These are phyloP conservation scores for Byssochlamys sp. DNA, from an alignment of 2,329 filamentous ascomycete species.

Conservation along the genomic window DNA sequence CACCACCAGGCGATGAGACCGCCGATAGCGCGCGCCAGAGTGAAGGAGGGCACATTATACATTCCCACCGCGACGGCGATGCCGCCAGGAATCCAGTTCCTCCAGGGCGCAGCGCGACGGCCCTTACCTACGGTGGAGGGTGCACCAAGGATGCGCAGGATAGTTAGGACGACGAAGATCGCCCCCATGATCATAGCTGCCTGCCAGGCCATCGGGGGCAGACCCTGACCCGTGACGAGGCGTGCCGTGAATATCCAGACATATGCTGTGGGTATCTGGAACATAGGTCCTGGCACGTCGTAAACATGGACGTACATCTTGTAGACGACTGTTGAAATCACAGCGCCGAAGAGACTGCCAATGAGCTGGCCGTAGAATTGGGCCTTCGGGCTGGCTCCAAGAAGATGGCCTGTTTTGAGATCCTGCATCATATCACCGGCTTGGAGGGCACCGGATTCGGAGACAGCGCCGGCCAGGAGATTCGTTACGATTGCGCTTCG, in stretches of 20 bases:
- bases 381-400: conserved; percentile 83
- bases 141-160: conserved; percentile 52
- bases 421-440: conserved; percentile 96
- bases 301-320: conserved; percentile 85
- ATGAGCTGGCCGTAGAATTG: conserved; percentile 97
- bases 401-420: conserved; percentile 85
- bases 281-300: conserved; percentile 73
- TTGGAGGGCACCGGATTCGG: conserved; percentile 76
- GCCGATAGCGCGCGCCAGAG: conserved; percentile 73
- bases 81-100: conserved; percentile 72
- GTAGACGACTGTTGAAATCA: conserved; percentile 80
- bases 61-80: conserved; percentile 96
- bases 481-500: conserved; percentile 84
- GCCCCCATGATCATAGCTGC: conserved; percentile 67
- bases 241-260: conserved; percentile 97
- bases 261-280: conserved; percentile 87
- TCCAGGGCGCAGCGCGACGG: conserved; percentile 47
- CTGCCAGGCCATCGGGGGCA: conserved; percentile 73
- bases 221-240: conserved; percentile 78
- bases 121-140: conserved; percentile 20
- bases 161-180: conserved; percentile 63
- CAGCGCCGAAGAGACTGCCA: conserved; percentile 72
- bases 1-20: conserved; percentile 72
- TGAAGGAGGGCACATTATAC: conserved; percentile 96
- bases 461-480: conserved; percentile 81